A percentile compares a stretch with the other conserved stretches of the same genome.
Conservation (phyloP, 768 basidiomycete genomes). For the Phanerodontia chrysosporium region DNA sequence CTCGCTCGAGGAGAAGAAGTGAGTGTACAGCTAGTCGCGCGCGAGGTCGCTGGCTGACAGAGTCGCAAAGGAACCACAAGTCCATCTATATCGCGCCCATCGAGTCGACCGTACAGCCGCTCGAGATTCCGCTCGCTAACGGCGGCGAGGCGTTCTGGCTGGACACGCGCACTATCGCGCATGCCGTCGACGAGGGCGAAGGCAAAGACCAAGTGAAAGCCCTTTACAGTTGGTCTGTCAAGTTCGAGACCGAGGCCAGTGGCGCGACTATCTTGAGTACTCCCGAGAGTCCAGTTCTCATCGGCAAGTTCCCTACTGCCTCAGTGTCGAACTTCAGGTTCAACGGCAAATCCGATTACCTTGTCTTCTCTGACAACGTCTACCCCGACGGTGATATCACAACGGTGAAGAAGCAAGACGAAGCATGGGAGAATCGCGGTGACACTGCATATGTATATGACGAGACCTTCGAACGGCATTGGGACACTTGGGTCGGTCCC, state of each 20-base stretch:
- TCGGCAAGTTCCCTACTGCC: conserved; percentile 67
- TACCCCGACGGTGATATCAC: conserved; percentile 72
- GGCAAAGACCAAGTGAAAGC: conserved; percentile 44
- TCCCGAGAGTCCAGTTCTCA: conserved; percentile 38
- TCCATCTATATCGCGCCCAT: conserved; percentile 60
- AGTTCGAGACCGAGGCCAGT: conserved; percentile 32
- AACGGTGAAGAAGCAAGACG: conserved; percentile 64
- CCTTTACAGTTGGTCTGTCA: conserved; percentile 57
- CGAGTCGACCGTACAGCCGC: conserved; percentile 42
- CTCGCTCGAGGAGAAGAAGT: conserved; percentile 74
- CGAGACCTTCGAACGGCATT: conserved; percentile 44
- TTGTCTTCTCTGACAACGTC: conserved; percentile 86
- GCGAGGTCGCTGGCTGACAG: background rate
- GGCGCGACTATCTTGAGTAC: conserved; percentile 27
- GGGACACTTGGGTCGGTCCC: conserved; percentile 66
- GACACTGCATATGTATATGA: conserved; percentile 57
- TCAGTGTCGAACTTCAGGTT: conserved; percentile 70
- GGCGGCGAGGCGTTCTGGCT: conserved; percentile 83
- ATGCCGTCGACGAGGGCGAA: conserved; percentile 54
- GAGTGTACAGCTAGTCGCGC: conserved; percentile 21
- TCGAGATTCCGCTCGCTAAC: conserved; percentile 58
- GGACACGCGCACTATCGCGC: conserved; percentile 61
- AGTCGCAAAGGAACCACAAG: conserved; percentile 58
- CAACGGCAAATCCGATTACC: conserved; percentile 44
- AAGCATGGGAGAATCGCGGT: conserved; percentile 68